Evolutionary conservation across 768 basidiomycete species (phyloP).

Genomic region (Lyophyllum atratum): DNA sequence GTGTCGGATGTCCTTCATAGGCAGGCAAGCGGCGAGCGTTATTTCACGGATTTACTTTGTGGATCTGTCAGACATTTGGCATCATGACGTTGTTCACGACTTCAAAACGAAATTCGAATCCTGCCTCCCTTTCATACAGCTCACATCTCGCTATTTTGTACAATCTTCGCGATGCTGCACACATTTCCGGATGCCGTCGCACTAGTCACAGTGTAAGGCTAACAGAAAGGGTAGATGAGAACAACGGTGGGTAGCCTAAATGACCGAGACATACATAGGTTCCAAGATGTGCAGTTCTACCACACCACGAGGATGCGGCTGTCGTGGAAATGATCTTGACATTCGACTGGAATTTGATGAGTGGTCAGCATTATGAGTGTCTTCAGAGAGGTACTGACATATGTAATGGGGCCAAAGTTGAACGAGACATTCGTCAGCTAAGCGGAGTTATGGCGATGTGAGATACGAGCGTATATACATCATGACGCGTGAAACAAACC

Average conservation of each 20-base stretch:
- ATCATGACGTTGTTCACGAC: too few relatives aligned
- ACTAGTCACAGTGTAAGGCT: constrained; percentile 25
- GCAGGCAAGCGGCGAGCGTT: background rate
- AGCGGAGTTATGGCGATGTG: background rate
- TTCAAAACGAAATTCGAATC: too few relatives aligned
- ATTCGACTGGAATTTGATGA: constrained; percentile 17
- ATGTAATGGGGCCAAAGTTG: constrained; percentile 27
- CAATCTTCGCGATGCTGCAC: constrained; percentile 23
- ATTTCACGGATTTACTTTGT: background rate
- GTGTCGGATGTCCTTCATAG: background rate
- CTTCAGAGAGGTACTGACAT: constrained; percentile 16
- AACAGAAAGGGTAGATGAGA: background rate
- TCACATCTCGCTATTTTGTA: constrained; percentile 20
- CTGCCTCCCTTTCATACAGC: background rate
- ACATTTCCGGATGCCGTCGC: constrained; percentile 24
- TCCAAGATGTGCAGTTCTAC: constrained; percentile 23
- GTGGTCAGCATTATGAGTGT: background rate
- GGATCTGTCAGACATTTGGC: too few relatives aligned
- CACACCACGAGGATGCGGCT: constrained; percentile 28
- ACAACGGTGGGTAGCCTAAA: background rate
- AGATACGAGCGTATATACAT: background rate
- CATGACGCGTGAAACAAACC: constrained; percentile 9
- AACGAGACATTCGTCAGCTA: constrained; percentile 26
- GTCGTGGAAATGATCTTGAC: constrained; percentile 27
- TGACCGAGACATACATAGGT: constrained; percentile 20